These are phyloP conservation scores for Drechmeria coniospora DNA, from an alignment of 2,329 filamentous ascomycete species.

Conservation along the genomic window DNA sequence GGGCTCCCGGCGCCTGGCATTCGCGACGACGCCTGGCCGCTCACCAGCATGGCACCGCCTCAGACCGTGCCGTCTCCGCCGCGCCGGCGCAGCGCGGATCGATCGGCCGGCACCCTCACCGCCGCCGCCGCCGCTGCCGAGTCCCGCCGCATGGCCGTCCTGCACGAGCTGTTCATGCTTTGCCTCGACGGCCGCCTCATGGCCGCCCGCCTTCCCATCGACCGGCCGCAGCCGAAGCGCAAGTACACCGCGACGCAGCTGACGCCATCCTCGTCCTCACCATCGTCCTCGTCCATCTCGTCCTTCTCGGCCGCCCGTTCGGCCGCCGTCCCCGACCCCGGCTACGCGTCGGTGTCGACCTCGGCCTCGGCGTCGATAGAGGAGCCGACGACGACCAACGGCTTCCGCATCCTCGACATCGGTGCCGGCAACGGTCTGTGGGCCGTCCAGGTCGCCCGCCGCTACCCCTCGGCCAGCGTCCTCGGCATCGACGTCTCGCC, in stretches of 20 bases:
- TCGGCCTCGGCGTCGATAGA: not conserved
- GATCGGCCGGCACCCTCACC: too few species aligned
- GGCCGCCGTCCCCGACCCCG: not conserved
- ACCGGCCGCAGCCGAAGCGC: constrained; percentile 7
- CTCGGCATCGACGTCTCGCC: constrained; percentile 25
- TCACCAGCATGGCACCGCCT: too few species aligned
- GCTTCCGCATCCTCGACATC: constrained; percentile 22
- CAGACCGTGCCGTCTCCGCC: too few species aligned
- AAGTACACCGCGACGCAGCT: too few species aligned
- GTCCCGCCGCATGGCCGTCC: constrained; percentile 14
- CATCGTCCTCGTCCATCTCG: not conserved
- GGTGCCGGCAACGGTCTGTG: constrained; percentile 27
- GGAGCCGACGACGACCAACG: constrained; percentile 1
- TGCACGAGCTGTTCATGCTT: constrained; percentile 19
- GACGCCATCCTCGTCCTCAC: constrained; percentile 3
- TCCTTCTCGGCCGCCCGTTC: not conserved
- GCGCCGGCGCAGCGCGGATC: too few species aligned
- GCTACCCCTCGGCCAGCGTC: constrained; percentile 22
- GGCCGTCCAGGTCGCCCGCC: constrained; percentile 26
- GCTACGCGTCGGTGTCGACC: too few species aligned
- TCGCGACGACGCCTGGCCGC: too few species aligned
- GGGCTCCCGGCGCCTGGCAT: too few species aligned
- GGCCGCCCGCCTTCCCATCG: constrained; percentile 16
- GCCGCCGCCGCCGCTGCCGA: constrained; percentile 21
- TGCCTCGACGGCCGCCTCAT: constrained; percentile 17